phyloP scores from a whole-genome alignment of 2,329 filamentous ascomycete genomes.

The Colletotrichum costaricense region DNA sequence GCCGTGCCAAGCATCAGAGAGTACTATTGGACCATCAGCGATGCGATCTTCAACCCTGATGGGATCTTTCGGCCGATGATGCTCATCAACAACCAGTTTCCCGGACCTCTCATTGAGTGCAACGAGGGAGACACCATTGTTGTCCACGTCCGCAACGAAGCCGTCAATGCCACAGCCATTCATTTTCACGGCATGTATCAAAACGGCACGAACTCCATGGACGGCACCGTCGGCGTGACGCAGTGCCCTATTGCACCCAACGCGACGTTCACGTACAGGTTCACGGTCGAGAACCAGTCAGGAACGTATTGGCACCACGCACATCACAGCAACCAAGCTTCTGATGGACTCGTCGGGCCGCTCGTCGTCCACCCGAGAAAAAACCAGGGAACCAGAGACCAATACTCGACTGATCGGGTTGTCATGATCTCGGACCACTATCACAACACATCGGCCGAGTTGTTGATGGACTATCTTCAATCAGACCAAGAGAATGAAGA shows the following conservation, averaged over 20 bases:
- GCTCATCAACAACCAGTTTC: constrained; percentile 80
- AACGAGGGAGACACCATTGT: constrained; percentile 80
- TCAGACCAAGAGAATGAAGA: constrained; percentile 68
- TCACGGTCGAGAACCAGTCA: constrained; percentile 66
- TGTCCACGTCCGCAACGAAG: constrained; percentile 75
- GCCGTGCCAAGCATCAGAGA: constrained; percentile 62
- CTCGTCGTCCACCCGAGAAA: constrained; percentile 72
- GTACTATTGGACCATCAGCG: constrained; percentile 70
- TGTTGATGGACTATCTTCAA: constrained; percentile 66
- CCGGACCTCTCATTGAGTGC: constrained; percentile 77
- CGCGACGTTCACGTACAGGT: constrained; percentile 73
- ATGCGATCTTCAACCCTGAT: constrained; percentile 70
- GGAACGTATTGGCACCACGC: constrained; percentile 72
- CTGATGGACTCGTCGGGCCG: constrained; percentile 76
- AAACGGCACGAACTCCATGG: constrained; percentile 80
- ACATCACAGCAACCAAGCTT: constrained; percentile 72
- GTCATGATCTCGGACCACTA: constrained; percentile 82
- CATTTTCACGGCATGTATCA: constrained; percentile 86
- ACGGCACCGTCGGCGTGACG: constrained; percentile 75
- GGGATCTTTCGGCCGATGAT: constrained; percentile 69
- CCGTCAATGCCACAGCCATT: constrained; percentile 73
- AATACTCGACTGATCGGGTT: constrained; percentile 62
- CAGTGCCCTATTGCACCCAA: constrained; percentile 76
- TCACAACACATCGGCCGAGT: constrained; percentile 64
- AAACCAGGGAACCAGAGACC: constrained; percentile 40